Evolutionary conservation across 2,329 filamentous ascomycete species (phyloP), one percentile per base, ranked within the genome.

Genomic region (Cladosporium colombiae): DNA sequence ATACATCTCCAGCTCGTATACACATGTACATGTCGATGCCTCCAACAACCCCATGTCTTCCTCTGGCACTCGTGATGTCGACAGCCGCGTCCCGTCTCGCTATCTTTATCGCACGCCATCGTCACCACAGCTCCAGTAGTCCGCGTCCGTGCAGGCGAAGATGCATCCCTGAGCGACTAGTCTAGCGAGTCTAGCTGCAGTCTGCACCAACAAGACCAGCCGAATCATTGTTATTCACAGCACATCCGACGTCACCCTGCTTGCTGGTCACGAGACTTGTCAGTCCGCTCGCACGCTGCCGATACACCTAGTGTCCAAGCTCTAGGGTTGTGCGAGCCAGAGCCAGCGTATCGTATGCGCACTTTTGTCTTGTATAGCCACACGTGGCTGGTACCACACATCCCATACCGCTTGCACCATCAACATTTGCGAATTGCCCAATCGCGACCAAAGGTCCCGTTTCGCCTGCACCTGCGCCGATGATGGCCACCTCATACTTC

Each of bases 401-500:
- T 46, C 40, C 7, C 40, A 46, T 46, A 46, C n/a, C 40, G 40
- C n/a, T n/a, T 13, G 40, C 40, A 23, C n/a, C n/a, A 46, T 21
- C 40, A 46, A 46, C 40, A 46, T 10, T 46, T 46, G n/a, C 40
- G n/a, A 46, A 8, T n/a, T 21, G 40, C n/a, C 40, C 40, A 46
- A 46, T 46, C 40, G 40, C n/a, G 13, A n/a, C 40, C 40, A 21
- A 21, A 46, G 40, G n/a, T 13, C n/a, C n/a, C 0, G 23, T 5
- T 21, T 13, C n/a, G 40, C n/a, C 40, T 46, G 3, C 7, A 46
- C 8, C 40, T 46, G 21, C 29, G 13, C 16, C 52, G 35, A 74
- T 74, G 35, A 74, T 74, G 72, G 65, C 71, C 23, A 69, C 67
- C 53, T 72, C 72, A 13, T 73, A 73, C 62, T 71, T 72, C 23